phyloP scores from a whole-genome alignment of 2,329 filamentous ascomycete species.

The Talaromyces rugulosus region DNA sequence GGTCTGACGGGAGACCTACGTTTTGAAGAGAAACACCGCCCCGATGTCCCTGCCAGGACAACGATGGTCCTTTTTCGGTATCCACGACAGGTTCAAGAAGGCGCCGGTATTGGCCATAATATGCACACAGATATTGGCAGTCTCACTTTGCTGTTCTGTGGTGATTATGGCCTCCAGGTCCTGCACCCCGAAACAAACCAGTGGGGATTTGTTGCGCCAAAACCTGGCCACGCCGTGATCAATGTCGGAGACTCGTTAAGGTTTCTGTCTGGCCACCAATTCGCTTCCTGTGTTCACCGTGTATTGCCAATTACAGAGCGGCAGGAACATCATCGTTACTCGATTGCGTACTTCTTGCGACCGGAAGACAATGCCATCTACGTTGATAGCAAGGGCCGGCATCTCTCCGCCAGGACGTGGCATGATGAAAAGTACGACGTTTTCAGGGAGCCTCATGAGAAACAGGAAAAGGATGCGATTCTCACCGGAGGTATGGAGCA shows the following conservation, averaged over 20 bases:
- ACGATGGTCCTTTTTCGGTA: conserved; percentile 2
- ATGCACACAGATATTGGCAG: conserved; percentile 10
- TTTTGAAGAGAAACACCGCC: conserved; percentile 1
- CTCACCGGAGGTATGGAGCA: conserved; percentile 10
- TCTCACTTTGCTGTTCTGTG: conserved; percentile 2
- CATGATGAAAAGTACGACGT: conserved; percentile 6
- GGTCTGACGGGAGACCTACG: not conserved
- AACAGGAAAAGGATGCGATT: not conserved
- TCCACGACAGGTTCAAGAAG: not conserved
- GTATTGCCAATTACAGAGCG: conserved; percentile 17
- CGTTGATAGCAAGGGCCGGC: conserved; percentile 8
- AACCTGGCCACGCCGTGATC: conserved; percentile 25
- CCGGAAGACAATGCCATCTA: conserved; percentile 17
- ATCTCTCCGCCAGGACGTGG: not conserved
- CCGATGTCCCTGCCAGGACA: not conserved
- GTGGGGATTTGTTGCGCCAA: conserved; percentile 25
- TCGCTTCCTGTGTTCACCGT: conserved; percentile 20
- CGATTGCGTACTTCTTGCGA: conserved; percentile 21
- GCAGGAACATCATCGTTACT: conserved; percentile 16
- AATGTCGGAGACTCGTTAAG: conserved; percentile 31
- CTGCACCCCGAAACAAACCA: conserved; percentile 6
- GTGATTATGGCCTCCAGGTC: conserved; percentile 3
- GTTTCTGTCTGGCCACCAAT: conserved; percentile 16
- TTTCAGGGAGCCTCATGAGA: conserved; percentile 4
- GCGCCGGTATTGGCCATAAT: not conserved